Evolutionary conservation across 1,284 basidiomycete genomes (phyloP).

Genomic region (Volvariella volvacea): DNA sequence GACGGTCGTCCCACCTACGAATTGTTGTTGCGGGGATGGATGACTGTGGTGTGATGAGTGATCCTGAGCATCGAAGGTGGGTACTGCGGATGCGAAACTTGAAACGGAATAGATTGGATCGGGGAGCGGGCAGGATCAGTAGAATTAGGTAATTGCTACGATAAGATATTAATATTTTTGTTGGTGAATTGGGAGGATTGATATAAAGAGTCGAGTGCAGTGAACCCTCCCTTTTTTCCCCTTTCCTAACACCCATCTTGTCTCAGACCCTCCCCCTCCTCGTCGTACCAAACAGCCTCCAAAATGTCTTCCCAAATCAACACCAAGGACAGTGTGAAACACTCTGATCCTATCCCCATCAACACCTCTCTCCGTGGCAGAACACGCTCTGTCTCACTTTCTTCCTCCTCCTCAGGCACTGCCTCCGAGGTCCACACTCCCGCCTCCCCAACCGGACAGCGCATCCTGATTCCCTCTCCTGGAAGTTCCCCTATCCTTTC

Average conservation of each 20-base stretch:
- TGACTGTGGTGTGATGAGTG: too few species aligned
- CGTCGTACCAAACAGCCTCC: constrained; percentile 2
- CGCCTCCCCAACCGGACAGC: constrained; percentile 31
- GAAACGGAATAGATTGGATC: too few species aligned
- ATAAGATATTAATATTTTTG: constrained; percentile 1
- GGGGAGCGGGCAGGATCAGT: too few species aligned
- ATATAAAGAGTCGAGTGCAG: not conserved
- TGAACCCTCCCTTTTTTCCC: not conserved
- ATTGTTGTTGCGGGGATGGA: too few species aligned
- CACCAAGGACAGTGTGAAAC: constrained; percentile 27
- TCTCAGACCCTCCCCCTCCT: constrained; percentile 1
- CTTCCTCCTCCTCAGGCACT: constrained; percentile 49
- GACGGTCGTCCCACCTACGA: too few species aligned
- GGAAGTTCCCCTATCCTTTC: constrained; percentile 63
- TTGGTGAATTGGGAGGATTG: not conserved
- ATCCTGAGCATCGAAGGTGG: too few species aligned
- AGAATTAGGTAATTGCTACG: not conserved
- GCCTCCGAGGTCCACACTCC: constrained; percentile 42
- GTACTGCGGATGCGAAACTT: too few species aligned
- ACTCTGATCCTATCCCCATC: constrained; percentile 64
- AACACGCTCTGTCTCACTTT: constrained; percentile 47
- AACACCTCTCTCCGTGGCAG: constrained; percentile 26
- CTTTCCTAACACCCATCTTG: not conserved
- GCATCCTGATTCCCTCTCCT: constrained; percentile 43
- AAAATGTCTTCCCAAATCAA: constrained; percentile 29